Percentiles rank a stretch among this genome's conserved stretches.
phyloP scores from a whole-genome alignment of 2,329 filamentous ascomycete species.

The Nigrospora osmanthi region DNA sequence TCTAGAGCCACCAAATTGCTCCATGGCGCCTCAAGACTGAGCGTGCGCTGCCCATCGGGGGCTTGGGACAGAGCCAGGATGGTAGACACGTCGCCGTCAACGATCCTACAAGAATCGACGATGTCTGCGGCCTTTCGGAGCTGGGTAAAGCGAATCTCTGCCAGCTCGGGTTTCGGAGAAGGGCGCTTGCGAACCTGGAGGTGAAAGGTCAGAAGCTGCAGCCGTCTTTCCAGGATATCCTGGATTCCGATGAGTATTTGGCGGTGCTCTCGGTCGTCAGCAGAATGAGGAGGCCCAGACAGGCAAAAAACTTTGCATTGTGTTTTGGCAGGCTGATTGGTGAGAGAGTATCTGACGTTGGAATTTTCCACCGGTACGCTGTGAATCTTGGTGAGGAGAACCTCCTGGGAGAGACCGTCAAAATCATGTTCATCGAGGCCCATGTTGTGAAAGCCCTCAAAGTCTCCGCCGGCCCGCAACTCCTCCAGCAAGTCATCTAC shows the following conservation, averaged over 20 bases:
- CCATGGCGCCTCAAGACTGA: constrained; percentile 72
- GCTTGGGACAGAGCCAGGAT: constrained; percentile 64
- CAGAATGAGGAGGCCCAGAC: constrained; percentile 46
- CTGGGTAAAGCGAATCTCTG: constrained; percentile 38
- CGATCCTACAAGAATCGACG: constrained; percentile 64
- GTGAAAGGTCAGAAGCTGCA: constrained; percentile 59
- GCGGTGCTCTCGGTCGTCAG: constrained; percentile 43
- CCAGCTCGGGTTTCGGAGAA: constrained; percentile 15
- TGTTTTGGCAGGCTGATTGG: constrained; percentile 40
- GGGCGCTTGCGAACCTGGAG: constrained; percentile 28
- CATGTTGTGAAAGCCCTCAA: constrained; percentile 65
- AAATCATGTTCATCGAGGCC: constrained; percentile 65
- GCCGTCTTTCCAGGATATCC: constrained; percentile 57
- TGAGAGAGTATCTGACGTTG: constrained; percentile 53
- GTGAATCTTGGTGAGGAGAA: constrained; percentile 65
- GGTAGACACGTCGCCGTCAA: constrained; percentile 58
- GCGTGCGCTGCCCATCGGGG: constrained; percentile 52
- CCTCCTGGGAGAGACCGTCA: constrained; percentile 63
- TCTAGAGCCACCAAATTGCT: constrained; percentile 60
- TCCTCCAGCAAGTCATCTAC: constrained; percentile 65
- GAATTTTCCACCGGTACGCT: constrained; percentile 55
- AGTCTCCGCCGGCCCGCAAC: constrained; percentile 51
- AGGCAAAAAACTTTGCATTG: constrained; percentile 63
- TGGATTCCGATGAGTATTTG: constrained; percentile 62
- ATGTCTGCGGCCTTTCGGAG: constrained; percentile 57